Percentiles rank a stretch among this genome's conserved stretches.
Evolutionary conservation across 345 rosid genomes (phyloP).

Genomic region (Euphorbia peplus): DNA sequence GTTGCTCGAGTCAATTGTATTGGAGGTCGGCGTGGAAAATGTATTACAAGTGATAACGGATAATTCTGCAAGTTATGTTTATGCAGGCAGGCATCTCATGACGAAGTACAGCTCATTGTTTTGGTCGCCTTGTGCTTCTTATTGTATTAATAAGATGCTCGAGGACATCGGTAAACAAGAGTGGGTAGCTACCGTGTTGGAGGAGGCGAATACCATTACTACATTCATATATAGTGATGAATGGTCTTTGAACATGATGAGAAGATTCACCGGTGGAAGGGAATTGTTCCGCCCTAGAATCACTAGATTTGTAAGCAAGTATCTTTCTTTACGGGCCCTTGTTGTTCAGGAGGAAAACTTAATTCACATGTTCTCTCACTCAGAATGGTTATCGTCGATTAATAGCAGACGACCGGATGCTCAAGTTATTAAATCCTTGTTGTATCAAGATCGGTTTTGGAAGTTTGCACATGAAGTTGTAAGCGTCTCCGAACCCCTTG

Average conservation of each 20-base stretch:
- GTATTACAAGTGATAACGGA: constrained; percentile 28
- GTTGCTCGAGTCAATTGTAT: constrained; percentile 25
- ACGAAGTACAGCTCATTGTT: constrained; percentile 26
- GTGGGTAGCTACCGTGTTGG: constrained; percentile 19
- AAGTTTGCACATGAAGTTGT: constrained; percentile 31
- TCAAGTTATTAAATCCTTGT: constrained; percentile 32
- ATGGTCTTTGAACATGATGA: constrained; percentile 26
- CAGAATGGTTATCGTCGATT: constrained; percentile 36
- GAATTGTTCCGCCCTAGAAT: constrained; percentile 26
- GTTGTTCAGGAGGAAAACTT: constrained; percentile 28
- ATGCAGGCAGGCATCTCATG: constrained; percentile 32
- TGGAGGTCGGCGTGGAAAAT: constrained; percentile 28
- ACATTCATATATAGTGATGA: constrained; percentile 18
- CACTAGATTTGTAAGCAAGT: constrained; percentile 16
- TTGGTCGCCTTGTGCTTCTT: constrained; percentile 31
- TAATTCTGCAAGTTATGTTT: constrained; percentile 12
- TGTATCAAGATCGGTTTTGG: constrained; percentile 28
- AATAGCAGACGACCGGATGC: constrained; percentile 45
- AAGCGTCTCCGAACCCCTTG: constrained; percentile 24
- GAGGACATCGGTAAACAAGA: constrained; percentile 29
- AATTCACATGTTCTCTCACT: constrained; percentile 26
- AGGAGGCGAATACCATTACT: constrained; percentile 23
- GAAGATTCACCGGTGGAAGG: constrained; percentile 28
- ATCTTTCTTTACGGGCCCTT: constrained; percentile 26
- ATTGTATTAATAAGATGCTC: constrained; percentile 29